phyloP scores from a whole-genome alignment of 2,329 filamentous ascomycete genomes.

The Aspergillus arachidicola region DNA sequence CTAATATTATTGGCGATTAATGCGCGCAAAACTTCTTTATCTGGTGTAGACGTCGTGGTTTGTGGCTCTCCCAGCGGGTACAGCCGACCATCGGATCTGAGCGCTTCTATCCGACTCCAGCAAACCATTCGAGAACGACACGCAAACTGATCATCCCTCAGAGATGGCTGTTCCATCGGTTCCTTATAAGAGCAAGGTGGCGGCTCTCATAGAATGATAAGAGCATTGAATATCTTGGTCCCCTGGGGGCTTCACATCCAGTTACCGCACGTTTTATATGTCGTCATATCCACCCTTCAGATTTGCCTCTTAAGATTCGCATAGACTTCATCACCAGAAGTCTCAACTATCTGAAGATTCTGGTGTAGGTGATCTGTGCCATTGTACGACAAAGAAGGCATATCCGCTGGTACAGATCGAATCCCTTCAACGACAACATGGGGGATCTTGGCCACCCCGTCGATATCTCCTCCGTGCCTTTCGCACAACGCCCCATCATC shows the following conservation, averaged over 20 bases:
- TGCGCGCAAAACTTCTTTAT: background rate
- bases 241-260: background rate
- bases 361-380: background rate
- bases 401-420: background rate
- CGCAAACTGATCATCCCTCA: slow-evolving; percentile 2
- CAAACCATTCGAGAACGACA: slow-evolving; percentile 3
- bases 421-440: slow-evolving; percentile 13
- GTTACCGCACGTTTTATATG: background rate
- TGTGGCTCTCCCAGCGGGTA: slow-evolving; percentile 10
- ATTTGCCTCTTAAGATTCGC: background rate
- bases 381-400: background rate
- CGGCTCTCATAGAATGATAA: background rate
- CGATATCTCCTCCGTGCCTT: slow-evolving; percentile 31
- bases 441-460: slow-evolving; percentile 17
- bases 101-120: slow-evolving; percentile 12
- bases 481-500: slow-evolving; percentile 38
- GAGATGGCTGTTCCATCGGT: background rate
- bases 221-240: background rate
- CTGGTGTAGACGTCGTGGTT: slow-evolving; percentile 1
- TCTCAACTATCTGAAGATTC: background rate
- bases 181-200: background rate
- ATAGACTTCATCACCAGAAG: background rate
- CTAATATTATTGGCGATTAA: background rate
- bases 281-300: background rate
- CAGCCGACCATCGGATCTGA: slow-evolving; percentile 17